A percentile compares a stretch with the other conserved stretches of the same genome.
phyloP scores from a whole-genome alignment of 768 basidiomycete genomes.

The Neoboletus subvelutipes region DNA sequence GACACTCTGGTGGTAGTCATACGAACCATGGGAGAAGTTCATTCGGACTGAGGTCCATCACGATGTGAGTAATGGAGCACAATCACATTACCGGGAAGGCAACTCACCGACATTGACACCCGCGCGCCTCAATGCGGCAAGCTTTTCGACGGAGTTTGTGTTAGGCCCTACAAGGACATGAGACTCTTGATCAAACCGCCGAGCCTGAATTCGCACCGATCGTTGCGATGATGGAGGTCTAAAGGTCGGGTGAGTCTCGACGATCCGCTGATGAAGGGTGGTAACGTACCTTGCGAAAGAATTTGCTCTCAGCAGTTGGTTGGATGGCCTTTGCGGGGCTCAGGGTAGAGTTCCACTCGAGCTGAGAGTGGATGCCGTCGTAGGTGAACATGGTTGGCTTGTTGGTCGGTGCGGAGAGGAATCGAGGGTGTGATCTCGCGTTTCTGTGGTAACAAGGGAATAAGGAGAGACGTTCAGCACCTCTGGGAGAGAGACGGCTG shows the following conservation, averaged over 20 bases:
- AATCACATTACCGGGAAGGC: not conserved
- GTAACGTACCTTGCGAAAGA: conserved; percentile 77
- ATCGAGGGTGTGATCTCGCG: conserved; percentile 8
- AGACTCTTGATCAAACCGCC: not conserved
- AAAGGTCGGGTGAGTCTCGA: conserved; percentile 10
- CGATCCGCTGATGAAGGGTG: not conserved
- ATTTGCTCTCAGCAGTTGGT: conserved; percentile 80
- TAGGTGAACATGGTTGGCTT: conserved; percentile 47
- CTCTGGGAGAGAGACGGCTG: conserved; percentile 13
- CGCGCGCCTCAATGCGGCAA: conserved; percentile 78
- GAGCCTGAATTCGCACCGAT: conserved; percentile 63
- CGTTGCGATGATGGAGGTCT: conserved; percentile 98
- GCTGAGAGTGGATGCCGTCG: conserved; percentile 72
- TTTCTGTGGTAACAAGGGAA: conserved; percentile 7
- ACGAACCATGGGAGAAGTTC: conserved; percentile 99
- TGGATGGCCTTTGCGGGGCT: conserved; percentile 68
- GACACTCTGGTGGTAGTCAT: conserved; percentile 98
- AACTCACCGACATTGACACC: conserved; percentile 96
- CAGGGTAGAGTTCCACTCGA: conserved; percentile 90
- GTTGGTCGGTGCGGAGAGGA: conserved; percentile 6
- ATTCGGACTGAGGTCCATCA: conserved; percentile 74
- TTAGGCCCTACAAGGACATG: conserved; percentile 70
- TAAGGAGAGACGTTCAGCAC: conserved; percentile 13
- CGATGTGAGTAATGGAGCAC: conserved; percentile 7
- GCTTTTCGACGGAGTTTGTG: conserved; percentile 88